Evolutionary conservation across 225 moss, liverwort and hornwort genomes (phyloP).

Genomic region (Sphagnum contortum): DNA sequence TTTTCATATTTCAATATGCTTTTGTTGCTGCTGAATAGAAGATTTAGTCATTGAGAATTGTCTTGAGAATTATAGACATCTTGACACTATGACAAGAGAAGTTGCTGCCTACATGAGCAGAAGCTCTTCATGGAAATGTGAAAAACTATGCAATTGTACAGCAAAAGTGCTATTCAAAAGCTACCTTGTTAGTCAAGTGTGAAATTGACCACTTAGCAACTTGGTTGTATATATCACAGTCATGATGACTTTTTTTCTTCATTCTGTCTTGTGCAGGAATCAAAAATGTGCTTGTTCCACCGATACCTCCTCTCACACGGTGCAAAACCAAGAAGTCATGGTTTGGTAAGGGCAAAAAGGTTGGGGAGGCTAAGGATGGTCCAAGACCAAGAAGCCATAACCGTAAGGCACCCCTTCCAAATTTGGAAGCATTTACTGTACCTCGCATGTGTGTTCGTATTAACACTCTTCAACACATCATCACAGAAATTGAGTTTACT

Average conservation of each 20-base stretch:
- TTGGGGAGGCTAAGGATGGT: conserved; percentile 4
- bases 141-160: too few species aligned
- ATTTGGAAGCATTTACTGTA: conserved; percentile 13
- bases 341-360: conserved; percentile 29
- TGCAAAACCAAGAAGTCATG: conserved; percentile 55
- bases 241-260: not conserved
- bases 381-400: not conserved
- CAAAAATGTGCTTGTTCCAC: conserved; percentile 31
- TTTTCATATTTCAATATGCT: too few species aligned
- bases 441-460: conserved; percentile 74
- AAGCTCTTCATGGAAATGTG: too few species aligned
- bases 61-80: too few species aligned
- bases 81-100: too few species aligned
- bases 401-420: not conserved
- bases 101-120: too few species aligned
- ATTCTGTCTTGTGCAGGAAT: conserved; percentile 19
- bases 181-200: too few species aligned
- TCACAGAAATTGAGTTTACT: conserved; percentile 35
- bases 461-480: conserved; percentile 68
- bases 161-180: too few species aligned
- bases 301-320: conserved; percentile 38
- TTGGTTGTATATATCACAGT: too few species aligned
- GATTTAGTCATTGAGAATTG: too few species aligned
- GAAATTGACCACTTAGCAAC: too few species aligned
- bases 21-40: too few species aligned